phyloP scores from a whole-genome alignment of 495 filamentous ascomycete species.

The Neurospora intermedia region DNA sequence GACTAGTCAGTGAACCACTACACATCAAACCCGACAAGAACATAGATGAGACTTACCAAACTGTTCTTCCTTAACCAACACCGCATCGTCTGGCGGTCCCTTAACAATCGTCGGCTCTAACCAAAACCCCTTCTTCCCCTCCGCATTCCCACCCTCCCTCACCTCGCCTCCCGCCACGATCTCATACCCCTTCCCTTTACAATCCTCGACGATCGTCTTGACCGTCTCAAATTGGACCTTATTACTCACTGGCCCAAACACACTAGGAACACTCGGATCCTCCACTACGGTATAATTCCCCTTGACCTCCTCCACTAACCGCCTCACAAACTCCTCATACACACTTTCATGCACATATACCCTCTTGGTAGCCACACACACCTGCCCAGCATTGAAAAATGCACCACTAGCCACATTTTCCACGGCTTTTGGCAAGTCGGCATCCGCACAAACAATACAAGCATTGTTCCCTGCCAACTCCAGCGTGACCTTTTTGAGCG shows the following conservation, averaged over 20 bases:
- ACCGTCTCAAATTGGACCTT: conserved; percentile 46
- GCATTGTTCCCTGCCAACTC: conserved; percentile 59
- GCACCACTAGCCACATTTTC: conserved; percentile 39
- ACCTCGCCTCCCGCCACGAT: conserved; percentile 27
- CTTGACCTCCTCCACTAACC: conserved; percentile 46
- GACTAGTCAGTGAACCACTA: not conserved
- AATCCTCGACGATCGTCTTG: conserved; percentile 36
- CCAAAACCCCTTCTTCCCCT: conserved; percentile 34
- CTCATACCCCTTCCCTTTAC: conserved; percentile 33
- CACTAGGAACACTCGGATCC: conserved; percentile 27
- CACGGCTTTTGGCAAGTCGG: conserved; percentile 49
- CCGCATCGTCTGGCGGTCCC: conserved; percentile 33
- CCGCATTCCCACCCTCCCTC: not conserved
- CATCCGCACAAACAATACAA: conserved; percentile 53
- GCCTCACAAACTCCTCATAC: conserved; percentile 49
- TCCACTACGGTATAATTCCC: conserved; percentile 27
- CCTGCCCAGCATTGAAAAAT: conserved; percentile 53
- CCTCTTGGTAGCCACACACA: conserved; percentile 46
- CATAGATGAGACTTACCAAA: conserved; percentile 24
- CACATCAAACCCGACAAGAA: not conserved
- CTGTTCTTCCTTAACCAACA: conserved; percentile 38
- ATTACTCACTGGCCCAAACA: conserved; percentile 52
- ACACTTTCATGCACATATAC: conserved; percentile 60
- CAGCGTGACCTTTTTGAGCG: conserved; percentile 44
- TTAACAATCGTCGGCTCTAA: conserved; percentile 37